Percentiles rank a stretch among this genome's conserved stretches.
Evolutionary conservation across 306 rosid species (phyloP).

Genomic region (Carpinus fangiana): DNA sequence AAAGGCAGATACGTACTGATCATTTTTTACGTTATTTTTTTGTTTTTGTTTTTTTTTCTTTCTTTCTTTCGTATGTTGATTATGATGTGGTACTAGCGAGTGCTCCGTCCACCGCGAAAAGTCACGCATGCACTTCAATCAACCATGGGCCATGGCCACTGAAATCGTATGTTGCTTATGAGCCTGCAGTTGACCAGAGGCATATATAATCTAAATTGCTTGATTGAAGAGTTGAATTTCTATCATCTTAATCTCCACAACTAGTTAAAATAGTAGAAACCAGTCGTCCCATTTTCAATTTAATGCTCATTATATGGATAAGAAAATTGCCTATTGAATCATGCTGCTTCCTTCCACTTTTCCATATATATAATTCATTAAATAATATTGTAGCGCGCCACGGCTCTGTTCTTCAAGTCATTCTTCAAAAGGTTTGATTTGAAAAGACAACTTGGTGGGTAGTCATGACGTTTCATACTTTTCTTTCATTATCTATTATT

Average conservation of each 20-base stretch:
- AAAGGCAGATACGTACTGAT: not conserved
- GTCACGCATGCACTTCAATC: not conserved
- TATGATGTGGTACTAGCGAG: constrained; percentile 13
- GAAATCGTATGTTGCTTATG: not conserved
- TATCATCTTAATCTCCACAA: not conserved
- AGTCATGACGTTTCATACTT: no score
- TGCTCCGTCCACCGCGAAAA: constrained; percentile 38
- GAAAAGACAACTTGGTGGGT: no score
- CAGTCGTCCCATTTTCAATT: not conserved
- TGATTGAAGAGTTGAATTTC: constrained; percentile 14
- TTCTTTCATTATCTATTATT: no score
- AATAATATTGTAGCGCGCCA: not conserved
- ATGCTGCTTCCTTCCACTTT: constrained; percentile 3
- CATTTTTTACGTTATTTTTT: not conserved
- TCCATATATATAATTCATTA: not conserved
- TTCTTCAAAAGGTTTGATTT: not conserved
- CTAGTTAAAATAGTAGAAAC: not conserved
- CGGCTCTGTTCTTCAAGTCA: not conserved
- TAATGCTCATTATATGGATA: not conserved
- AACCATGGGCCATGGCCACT: constrained; percentile 30
- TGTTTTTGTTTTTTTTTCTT: not conserved
- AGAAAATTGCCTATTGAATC: not conserved
- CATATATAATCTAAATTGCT: constrained; percentile 4
- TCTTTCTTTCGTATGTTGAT: constrained; percentile 6
- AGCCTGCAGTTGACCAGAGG: constrained; percentile 22